These are phyloP conservation scores for Paulownia fortunei DNA, from an alignment of 257 asterid genomes.

Conservation along the genomic window DNA sequence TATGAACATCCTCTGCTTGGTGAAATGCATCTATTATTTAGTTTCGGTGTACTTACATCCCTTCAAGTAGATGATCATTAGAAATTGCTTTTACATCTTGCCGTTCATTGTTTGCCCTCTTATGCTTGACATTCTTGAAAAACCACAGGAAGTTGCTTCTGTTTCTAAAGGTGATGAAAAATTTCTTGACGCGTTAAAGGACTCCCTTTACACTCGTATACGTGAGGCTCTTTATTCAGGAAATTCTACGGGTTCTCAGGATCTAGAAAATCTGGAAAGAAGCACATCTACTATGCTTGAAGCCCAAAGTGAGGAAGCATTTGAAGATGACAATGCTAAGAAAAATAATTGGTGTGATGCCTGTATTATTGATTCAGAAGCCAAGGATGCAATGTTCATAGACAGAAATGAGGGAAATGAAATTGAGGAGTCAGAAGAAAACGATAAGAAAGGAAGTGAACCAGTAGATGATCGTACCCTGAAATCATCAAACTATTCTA, in stretches of 20 bases:
- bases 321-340: neutral
- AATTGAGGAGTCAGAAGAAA: slow-evolving; percentile 63
- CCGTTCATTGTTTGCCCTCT: neutral
- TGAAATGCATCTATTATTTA: neutral
- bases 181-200: slow-evolving; percentile 62
- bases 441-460: slow-evolving; percentile 33
- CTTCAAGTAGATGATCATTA: neutral
- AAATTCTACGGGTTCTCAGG: slow-evolving; percentile 21
- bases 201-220: slow-evolving; percentile 55
- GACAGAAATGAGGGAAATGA: slow-evolving; percentile 39
- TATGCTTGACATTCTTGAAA: slow-evolving; percentile 27
- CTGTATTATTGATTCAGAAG: slow-evolving; percentile 24
- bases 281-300: slow-evolving; percentile 29
- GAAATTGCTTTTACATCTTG: neutral
- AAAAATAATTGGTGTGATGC: slow-evolving; percentile 23
- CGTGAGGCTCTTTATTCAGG: slow-evolving; percentile 61
- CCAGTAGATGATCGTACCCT: slow-evolving; percentile 24
- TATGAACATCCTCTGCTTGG: no score
- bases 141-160: slow-evolving; percentile 76
- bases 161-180: slow-evolving; percentile 61
- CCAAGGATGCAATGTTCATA: slow-evolving; percentile 23
- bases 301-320: slow-evolving; percentile 34
- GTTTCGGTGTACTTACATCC: neutral
- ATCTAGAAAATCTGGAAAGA: slow-evolving; percentile 33
- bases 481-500: slow-evolving; percentile 13